Conservation (phyloP, 2,329 filamentous ascomycete species). For the Mycosphaerelloides madeirae region DNA sequence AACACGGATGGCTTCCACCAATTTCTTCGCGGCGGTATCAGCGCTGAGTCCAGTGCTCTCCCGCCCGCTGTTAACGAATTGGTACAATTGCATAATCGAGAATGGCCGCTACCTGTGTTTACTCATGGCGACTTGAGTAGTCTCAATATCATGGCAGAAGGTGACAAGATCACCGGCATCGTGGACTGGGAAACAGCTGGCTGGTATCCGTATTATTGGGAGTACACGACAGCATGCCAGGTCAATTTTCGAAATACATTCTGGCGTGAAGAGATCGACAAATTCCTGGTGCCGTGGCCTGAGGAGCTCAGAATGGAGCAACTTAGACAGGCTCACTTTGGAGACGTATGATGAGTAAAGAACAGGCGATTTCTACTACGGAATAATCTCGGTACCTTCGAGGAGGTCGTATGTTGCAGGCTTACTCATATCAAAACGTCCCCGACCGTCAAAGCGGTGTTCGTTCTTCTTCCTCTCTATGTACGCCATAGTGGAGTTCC, state of each 20-base stretch:
- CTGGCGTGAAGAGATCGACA: constrained; percentile 32
- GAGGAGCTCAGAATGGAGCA: background rate
- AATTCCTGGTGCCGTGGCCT: constrained; percentile 29
- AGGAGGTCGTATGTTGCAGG: background rate
- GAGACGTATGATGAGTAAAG: background rate
- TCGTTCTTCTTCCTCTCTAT: constrained; percentile 11
- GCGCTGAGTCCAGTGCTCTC: constrained; percentile 2
- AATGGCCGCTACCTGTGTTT: constrained; percentile 39
- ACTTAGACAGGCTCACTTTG: background rate
- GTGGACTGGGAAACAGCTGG: constrained; percentile 46
- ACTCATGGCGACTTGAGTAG: constrained; percentile 49
- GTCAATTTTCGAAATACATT: constrained; percentile 41
- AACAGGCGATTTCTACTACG: background rate
- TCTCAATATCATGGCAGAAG: constrained; percentile 41
- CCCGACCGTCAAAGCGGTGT: background rate
- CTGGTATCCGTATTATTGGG: constrained; percentile 48
- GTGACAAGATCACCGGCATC: constrained; percentile 44
- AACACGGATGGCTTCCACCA: constrained; percentile 9
- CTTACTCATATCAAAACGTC: background rate
- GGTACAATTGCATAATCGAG: constrained; percentile 33
- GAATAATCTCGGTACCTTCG: background rate
- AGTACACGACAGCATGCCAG: constrained; percentile 36
- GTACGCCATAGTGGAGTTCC: constrained; percentile 35
- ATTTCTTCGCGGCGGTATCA: constrained; percentile 7
- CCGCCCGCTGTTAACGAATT: constrained; percentile 29